Base-by-base conservation (phyloP, 495 filamentous ascomycete species). In the Penicillium soppii region DNA sequence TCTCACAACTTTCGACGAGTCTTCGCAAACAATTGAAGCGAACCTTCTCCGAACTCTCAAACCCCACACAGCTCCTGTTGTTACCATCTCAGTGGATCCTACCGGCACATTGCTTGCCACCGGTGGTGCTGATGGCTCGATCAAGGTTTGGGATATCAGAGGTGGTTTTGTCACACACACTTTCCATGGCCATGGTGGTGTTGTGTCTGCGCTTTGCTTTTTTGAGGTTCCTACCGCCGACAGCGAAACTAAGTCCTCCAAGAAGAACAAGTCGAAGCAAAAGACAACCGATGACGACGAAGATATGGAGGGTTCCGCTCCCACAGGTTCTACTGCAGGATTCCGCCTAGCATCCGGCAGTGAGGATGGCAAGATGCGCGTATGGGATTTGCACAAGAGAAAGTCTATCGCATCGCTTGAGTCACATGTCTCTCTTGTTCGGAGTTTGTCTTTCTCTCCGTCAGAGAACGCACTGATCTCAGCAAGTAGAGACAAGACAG, bases 71-170 rank as follows among this genome's bases (percentile, higher is more conserved):
- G 85, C 91, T 3, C 94, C 94, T 2, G 90, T 97, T 9, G 82
- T 96, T 7, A 89, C 92, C 3, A 77, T 89, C 13, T 83, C 88
- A 13, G 80, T 91, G 38, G 94, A 99, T 65, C 75, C 78, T 26
- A 96, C 91, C 2, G 86, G 92, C 59, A 97, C 92, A 12, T 73
- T 99, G 9, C 72, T 97, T 33, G 94, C 92, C 29, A 96, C 92
- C 16, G 94, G 94, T 46, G 89, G 83, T 20, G 89, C 94, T 7
- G 94, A 97, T 69, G 94, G 94, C 21, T 79, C 85, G 4, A 86
- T 96, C 53, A 99, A 99, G 67, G 86, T 99, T 44, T 97, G 90
- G 91, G 95, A 99, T 72, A 92, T 99, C 30, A 72, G 78, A 50
- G 91, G 88, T 15, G 95, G 94, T 12, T 97, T 85, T 65, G 82